Evolutionary conservation across 2,329 filamentous ascomycete genomes (phyloP), one percentile per base, ranked within the genome.

Genomic region (Salinomyces thailandicus): DNA sequence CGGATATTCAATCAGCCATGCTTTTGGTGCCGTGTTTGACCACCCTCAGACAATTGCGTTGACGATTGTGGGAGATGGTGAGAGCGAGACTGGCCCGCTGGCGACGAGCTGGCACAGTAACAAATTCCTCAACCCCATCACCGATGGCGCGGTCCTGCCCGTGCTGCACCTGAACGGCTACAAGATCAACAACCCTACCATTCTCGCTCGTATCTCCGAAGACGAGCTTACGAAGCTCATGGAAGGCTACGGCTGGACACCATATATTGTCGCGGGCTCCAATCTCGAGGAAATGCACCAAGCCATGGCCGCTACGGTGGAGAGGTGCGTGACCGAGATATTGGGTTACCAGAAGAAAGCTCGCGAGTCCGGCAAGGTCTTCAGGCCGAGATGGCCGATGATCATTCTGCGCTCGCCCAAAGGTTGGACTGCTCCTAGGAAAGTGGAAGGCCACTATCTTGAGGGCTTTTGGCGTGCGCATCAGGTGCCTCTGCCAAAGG

Each of bases 31-130:
- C 5, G 81, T 87, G 34, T 86, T 78, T 44, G 82, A 86, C 52
- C 64, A 85, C 54, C 82, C 82, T 0, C 59, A 83, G 45, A 67
- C 86, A 36, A 86, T 87, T 53, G 73, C 81, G 5, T 52, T 86
- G 41, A 84, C 80, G 19, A 81, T 86, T 68, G 81, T 87, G 7
- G 82, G 82, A 36, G 82, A 87, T 49, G 82, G 82, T 38, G 82
- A 87, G 60, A 72, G 80, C n/a, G 82, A 87, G 63, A 86, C 82
- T 1, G 82, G 82, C 0, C 82, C 82, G 13, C 64, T 86, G 31
- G 82, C 82, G 17, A 84, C 82, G 1, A 78, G 78, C 38, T 87
- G 82, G 82, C 82, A 87, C 62, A 81, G 78, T 60, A 86, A 73
- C 53, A 87, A 87, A 58, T 86, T 85, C 61, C 69, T 87, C 45